A percentile compares a stretch with the other conserved stretches of the same genome.
phyloP scores from a whole-genome alignment of 176 grass and related monocot species.

The maize (Zea mays) region DNA sequence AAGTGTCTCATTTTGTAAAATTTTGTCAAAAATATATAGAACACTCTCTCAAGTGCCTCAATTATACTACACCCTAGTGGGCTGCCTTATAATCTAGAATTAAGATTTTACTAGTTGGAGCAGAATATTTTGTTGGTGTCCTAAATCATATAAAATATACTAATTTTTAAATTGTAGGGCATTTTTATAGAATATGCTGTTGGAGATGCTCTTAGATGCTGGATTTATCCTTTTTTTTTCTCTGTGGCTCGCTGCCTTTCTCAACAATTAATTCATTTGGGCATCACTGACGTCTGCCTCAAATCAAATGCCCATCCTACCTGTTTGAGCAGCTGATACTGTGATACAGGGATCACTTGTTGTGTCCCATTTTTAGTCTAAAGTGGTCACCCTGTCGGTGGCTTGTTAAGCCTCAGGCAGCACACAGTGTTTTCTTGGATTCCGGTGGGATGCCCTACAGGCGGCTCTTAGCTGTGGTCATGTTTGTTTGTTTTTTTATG shows the following conservation, averaged over 20 bases:
- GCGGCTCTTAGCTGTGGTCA: constrained; percentile 39
- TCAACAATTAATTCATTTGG: neutral
- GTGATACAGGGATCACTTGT: neutral
- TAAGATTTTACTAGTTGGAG: no score
- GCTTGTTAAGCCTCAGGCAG: constrained; percentile 14
- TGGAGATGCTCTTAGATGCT: no score
- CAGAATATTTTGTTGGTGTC: no score
- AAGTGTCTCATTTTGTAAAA: no score
- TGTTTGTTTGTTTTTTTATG: neutral
- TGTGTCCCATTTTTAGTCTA: neutral
- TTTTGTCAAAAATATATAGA: no score
- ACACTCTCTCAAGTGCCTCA: no score
- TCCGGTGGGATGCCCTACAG: constrained; percentile 39
- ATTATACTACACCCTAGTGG: no score
- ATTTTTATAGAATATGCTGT: no score
- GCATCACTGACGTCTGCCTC: neutral
- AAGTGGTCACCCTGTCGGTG: constrained; percentile 2
- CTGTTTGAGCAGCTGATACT: constrained; percentile 8
- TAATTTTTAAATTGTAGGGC: no score
- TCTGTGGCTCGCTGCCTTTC: neutral
- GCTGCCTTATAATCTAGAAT: no score
- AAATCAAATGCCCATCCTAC: neutral
- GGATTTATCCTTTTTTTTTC: neutral
- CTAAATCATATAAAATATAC: no score
- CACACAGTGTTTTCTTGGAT: constrained; percentile 30